A percentile compares a stretch with the other conserved stretches of the same genome.
phyloP scores from a whole-genome alignment of 1,139 yeast genomes.

The Zhuliangozyma parablackwelliae region DNA sequence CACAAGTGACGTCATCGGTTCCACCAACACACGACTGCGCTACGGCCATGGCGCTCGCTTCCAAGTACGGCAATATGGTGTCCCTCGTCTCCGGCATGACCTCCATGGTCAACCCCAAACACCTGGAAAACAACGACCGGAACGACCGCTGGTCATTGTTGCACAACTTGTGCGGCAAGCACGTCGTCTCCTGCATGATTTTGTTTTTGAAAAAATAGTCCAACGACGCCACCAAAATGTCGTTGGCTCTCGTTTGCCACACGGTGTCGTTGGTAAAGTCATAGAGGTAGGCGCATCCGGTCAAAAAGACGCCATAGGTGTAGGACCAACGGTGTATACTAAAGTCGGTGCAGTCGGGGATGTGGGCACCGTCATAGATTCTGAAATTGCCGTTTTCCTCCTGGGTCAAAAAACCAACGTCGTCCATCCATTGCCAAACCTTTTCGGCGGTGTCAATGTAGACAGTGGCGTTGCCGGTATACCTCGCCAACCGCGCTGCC shows the following conservation, averaged over 20 bases:
- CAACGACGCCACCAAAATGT: constrained; percentile 47
- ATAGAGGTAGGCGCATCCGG: constrained; percentile 72
- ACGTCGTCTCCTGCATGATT: constrained; percentile 65
- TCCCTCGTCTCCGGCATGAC: constrained; percentile 50
- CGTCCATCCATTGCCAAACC: constrained; percentile 68
- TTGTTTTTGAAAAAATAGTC: constrained; percentile 39
- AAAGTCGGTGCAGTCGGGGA: constrained; percentile 48
- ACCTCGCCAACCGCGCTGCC: constrained; percentile 74
- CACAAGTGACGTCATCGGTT: constrained; percentile 72
- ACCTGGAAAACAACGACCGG: constrained; percentile 68
- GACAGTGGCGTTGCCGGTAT: constrained; percentile 49
- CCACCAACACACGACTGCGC: constrained; percentile 74
- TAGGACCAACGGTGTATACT: constrained; percentile 91
- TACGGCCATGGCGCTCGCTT: constrained; percentile 58
- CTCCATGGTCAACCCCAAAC: constrained; percentile 55
- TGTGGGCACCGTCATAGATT: constrained; percentile 72
- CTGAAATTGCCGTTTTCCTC: constrained; percentile 34
- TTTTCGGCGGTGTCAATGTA: constrained; percentile 62
- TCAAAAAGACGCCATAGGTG: constrained; percentile 68
- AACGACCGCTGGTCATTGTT: constrained; percentile 75
- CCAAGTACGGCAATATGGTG: constrained; percentile 41
- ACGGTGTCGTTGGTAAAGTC: constrained; percentile 52
- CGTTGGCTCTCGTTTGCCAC: constrained; percentile 55
- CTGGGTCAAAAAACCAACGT: constrained; percentile 42
- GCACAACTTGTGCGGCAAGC: constrained; percentile 50